These are phyloP conservation scores for Bolboschoenus planiculmis DNA, from an alignment of 176 grass and related monocot species.

Conservation along the genomic window DNA sequence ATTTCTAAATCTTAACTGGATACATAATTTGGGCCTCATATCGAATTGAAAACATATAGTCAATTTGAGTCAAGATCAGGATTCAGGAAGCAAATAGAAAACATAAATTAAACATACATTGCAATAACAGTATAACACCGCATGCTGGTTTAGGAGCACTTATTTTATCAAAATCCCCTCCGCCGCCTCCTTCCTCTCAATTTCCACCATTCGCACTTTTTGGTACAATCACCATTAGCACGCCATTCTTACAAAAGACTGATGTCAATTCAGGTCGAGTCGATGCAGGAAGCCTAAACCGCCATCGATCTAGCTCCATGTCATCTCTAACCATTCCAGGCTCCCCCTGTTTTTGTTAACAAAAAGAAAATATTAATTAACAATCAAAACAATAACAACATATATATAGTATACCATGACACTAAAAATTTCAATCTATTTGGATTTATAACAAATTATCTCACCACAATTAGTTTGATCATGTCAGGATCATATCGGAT, in stretches of 20 bases:
- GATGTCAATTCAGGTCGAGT: slow-evolving; percentile 41
- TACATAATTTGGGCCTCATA: background rate
- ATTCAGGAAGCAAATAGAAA: background rate
- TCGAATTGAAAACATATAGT: slow-evolving; percentile 3
- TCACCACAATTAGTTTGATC: slow-evolving; percentile 54
- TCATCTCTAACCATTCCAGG: slow-evolving; percentile 7
- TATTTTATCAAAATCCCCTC: slow-evolving; percentile 32
- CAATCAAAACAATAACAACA: background rate
- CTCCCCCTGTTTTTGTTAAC: background rate
- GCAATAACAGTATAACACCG: background rate
- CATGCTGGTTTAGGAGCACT: background rate
- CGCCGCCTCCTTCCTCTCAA: background rate
- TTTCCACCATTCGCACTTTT: slow-evolving; percentile 28
- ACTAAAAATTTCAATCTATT: background rate
- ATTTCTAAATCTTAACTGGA: no score
- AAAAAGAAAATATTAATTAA: background rate
- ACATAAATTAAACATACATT: background rate
- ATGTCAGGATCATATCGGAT: slow-evolving; percentile 54
- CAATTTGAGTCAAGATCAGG: background rate
- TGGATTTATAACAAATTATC: background rate
- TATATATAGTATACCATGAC: background rate
- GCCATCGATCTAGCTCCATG: slow-evolving; percentile 65
- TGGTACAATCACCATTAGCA: slow-evolving; percentile 64
- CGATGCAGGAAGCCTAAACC: slow-evolving; percentile 51
- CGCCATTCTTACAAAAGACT: slow-evolving; percentile 42